phyloP scores from a whole-genome alignment of 1,139 yeast genomes.

The Candida albicans region DNA sequence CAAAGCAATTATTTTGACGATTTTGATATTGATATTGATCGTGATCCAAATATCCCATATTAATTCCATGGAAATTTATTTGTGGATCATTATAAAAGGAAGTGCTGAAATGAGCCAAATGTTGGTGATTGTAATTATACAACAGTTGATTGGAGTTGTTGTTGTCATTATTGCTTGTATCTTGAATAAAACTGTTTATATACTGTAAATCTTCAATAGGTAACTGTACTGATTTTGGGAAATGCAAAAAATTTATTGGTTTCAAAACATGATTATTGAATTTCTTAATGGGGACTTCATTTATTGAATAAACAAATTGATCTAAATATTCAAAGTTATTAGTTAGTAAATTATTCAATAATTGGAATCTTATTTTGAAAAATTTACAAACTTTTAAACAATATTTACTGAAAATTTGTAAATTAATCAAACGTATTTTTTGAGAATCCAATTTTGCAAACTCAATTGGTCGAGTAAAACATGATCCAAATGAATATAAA shows the following conservation, averaged over 20 bases:
- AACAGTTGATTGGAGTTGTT: background rate
- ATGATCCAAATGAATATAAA: constrained; percentile 26
- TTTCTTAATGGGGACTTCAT: constrained; percentile 1
- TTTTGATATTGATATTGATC: too few species aligned
- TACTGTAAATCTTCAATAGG: background rate
- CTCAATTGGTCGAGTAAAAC: constrained; percentile 18
- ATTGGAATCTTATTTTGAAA: constrained; percentile 21
- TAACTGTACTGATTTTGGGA: constrained; percentile 1
- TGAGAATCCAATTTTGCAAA: constrained; percentile 12
- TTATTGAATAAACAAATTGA: background rate
- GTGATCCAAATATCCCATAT: too few species aligned
- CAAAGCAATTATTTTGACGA: too few species aligned
- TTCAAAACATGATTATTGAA: background rate
- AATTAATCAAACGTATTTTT: background rate
- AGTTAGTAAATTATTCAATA: constrained; percentile 1
- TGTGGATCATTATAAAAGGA: too few species aligned
- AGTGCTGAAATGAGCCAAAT: constrained; percentile 2
- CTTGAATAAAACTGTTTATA: background rate
- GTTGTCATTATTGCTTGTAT: background rate
- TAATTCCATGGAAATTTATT: too few species aligned
- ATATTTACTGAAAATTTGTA: constrained; percentile 18
- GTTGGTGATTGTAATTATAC: constrained; percentile 16
- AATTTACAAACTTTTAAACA: constrained; percentile 22
- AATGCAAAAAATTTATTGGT: constrained; percentile 1
- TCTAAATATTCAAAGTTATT: background rate